These are phyloP conservation scores for Erodium texanum DNA, from an alignment of 441 rosid genomes.

Conservation along the genomic window DNA sequence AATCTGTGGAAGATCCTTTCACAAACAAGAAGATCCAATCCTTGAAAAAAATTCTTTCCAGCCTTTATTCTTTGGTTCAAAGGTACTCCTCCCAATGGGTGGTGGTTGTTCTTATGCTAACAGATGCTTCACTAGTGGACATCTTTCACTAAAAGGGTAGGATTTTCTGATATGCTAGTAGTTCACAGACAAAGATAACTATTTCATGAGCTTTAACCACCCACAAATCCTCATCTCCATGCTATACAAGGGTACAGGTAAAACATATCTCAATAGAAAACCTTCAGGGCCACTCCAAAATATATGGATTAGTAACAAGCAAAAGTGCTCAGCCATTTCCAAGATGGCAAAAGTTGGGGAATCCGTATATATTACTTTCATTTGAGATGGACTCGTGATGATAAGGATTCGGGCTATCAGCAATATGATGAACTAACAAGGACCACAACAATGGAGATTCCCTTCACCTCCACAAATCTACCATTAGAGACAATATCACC, in stretches of 20 bases:
- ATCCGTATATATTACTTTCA: neutral
- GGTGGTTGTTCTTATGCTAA: constrained; percentile 2
- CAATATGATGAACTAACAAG: neutral
- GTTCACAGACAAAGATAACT: constrained; percentile 4
- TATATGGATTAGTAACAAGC: constrained; percentile 8
- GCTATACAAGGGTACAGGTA: neutral
- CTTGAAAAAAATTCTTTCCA: neutral
- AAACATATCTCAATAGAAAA: neutral
- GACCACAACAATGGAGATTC: constrained; percentile 1
- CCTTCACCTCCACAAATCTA: constrained; percentile 1
- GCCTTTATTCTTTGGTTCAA: constrained; percentile 6
- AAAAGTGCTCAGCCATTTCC: neutral
- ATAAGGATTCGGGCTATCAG: constrained; percentile 3
- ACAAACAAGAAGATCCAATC: constrained; percentile 6
- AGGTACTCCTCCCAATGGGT: constrained; percentile 4
- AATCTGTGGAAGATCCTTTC: neutral
- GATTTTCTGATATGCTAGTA: constrained; percentile 6
- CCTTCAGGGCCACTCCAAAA: constrained; percentile 2
- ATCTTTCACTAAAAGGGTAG: neutral
- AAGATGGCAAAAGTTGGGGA: constrained; percentile 1
- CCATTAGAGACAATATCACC: neutral
- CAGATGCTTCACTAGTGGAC: constrained; percentile 11
- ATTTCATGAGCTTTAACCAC: constrained; percentile 1
- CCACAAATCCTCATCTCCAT: neutral
- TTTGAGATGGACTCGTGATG: neutral